These are phyloP conservation scores for Puccinellia tenuiflora DNA, from an alignment of 176 grass and related monocot genomes.

Conservation along the genomic window DNA sequence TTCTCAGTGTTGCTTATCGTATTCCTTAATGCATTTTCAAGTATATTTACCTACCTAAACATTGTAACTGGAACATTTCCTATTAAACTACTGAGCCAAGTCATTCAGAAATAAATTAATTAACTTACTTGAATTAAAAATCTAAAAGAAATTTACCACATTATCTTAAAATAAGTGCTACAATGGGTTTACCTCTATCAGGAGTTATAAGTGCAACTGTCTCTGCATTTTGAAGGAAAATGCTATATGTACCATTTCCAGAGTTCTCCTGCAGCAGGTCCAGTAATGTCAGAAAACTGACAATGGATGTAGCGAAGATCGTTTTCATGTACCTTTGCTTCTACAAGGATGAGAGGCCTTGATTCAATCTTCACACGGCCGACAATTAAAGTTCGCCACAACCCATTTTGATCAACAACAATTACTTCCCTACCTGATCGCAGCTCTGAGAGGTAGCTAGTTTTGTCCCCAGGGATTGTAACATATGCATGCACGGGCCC, in stretches of 20 bases:
- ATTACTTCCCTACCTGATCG: slow-evolving; percentile 77
- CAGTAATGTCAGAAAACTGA: slow-evolving; percentile 18
- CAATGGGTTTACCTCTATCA: slow-evolving; percentile 35
- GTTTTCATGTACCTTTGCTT: slow-evolving; percentile 58
- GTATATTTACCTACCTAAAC: not conserved
- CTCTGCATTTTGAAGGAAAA: slow-evolving; percentile 95
- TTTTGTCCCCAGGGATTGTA: slow-evolving; percentile 72
- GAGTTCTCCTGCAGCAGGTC: slow-evolving; percentile 39
- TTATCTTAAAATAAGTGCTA: not conserved
- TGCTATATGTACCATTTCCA: slow-evolving; percentile 65
- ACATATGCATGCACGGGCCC: slow-evolving; percentile 92
- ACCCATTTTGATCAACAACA: slow-evolving; percentile 60
- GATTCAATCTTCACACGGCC: slow-evolving; percentile 95
- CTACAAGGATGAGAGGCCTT: slow-evolving; percentile 82
- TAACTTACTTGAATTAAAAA: not conserved
- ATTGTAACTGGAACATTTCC: not conserved
- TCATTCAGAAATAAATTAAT: not conserved
- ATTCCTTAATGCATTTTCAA: not conserved
- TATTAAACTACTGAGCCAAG: not conserved
- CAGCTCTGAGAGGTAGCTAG: slow-evolving; percentile 87
- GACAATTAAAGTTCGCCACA: slow-evolving; percentile 67
- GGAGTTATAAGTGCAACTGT: slow-evolving; percentile 77
- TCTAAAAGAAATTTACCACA: not conserved
- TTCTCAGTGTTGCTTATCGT: not conserved
- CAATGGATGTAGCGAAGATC: not conserved